Evolutionary conservation across 2,329 filamentous ascomycete species (phyloP).

Genomic region (Botrytis fabae): DNA sequence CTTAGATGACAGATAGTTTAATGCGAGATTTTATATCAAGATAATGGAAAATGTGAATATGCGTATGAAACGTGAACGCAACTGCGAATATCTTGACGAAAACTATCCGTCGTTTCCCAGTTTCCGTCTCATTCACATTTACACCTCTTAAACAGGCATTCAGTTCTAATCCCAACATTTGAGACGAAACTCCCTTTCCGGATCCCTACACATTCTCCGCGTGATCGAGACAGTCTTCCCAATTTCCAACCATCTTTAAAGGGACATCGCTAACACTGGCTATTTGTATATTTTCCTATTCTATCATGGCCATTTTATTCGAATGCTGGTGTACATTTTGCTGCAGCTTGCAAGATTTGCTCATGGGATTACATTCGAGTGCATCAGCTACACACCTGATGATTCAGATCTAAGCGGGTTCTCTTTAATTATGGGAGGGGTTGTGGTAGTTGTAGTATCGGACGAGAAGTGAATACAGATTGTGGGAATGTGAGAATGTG

Average conservation of each 20-base stretch:
- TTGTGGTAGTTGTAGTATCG: not conserved
- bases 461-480: not conserved
- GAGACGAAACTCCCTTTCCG: fast-evolving
- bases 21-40: not conserved
- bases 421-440: not conserved
- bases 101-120: too few species aligned
- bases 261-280: too few species aligned
- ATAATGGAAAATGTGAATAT: not conserved
- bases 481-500: too few species aligned
- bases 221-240: not conserved
- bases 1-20: not conserved
- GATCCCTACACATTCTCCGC: fast-evolving
- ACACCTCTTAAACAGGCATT: too few species aligned
- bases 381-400: not conserved
- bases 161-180: not conserved
- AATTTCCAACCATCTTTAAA: not conserved
- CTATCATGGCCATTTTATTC: not conserved
- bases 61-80: not conserved
- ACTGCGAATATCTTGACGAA: not conserved
- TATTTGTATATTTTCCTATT: not conserved
- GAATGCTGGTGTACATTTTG: not conserved
- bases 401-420: not conserved
- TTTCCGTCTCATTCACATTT: not conserved
- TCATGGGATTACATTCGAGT: not conserved
- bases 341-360: not conserved